phyloP scores from a whole-genome alignment of 1,139 yeast genomes.

The Diutina rugosa region DNA sequence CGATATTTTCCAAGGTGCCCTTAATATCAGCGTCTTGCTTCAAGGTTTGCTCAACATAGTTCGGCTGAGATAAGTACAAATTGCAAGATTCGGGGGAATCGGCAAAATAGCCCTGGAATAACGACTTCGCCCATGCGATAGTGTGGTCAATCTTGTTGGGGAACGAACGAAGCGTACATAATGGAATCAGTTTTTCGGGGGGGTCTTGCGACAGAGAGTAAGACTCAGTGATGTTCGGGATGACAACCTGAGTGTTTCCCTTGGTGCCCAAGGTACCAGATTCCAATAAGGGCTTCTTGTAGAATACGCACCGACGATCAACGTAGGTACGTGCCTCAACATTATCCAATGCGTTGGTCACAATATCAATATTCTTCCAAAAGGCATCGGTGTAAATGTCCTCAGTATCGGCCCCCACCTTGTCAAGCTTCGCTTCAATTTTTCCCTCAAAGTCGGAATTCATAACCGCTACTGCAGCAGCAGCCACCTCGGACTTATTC shows the following conservation, averaged over 20 bases:
- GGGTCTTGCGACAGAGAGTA: conserved; percentile 97
- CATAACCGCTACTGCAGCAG: conserved; percentile 71
- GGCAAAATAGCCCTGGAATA: conserved; percentile 86
- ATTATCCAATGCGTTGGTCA: conserved; percentile 92
- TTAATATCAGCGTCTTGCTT: conserved; percentile 89
- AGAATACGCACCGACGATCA: conserved; percentile 92
- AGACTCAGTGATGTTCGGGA: conserved; percentile 87
- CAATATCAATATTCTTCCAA: conserved; percentile 76
- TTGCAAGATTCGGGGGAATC: conserved; percentile 92
- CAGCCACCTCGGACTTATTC: conserved; percentile 85
- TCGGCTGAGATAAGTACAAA: conserved; percentile 80
- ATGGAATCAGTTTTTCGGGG: conserved; percentile 93
- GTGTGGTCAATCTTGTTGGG: conserved; percentile 98
- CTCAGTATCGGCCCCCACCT: conserved; percentile 91
- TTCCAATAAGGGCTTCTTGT: conserved; percentile 81
- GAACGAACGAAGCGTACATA: conserved; percentile 93
- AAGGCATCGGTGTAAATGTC: conserved; percentile 74
- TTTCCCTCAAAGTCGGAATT: conserved; percentile 74
- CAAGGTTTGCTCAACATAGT: conserved; percentile 80
- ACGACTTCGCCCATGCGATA: conserved; percentile 96
- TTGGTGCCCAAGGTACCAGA: conserved; percentile 97
- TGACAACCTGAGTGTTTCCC: conserved; percentile 94
- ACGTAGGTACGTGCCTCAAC: conserved; percentile 97
- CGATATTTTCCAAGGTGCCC: conserved; percentile 68
- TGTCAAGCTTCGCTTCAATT: conserved; percentile 65